These are phyloP conservation scores for Aspergillus homomorphus DNA, from an alignment of 495 filamentous ascomycete genomes.

Conservation along the genomic window DNA sequence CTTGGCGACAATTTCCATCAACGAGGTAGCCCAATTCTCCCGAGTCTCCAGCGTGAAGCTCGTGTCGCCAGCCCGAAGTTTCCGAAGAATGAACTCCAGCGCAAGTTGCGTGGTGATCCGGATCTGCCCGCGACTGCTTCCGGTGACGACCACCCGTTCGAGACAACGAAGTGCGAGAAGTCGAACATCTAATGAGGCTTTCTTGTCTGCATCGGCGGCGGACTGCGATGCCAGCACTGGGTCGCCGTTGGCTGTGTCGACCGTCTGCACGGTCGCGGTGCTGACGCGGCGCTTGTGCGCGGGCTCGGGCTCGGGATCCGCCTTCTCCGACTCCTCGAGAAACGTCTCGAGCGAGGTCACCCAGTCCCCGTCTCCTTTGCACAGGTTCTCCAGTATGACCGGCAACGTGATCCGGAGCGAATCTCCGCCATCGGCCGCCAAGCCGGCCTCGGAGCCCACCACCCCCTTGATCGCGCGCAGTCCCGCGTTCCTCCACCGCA, in stretches of 20 bases:
- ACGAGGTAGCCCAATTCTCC: constrained; percentile 71
- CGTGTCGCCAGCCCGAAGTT: constrained; percentile 29
- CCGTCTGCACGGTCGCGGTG: constrained; percentile 70
- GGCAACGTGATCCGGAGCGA: constrained; percentile 75
- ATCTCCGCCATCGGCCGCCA: constrained; percentile 68
- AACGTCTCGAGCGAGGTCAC: constrained; percentile 59
- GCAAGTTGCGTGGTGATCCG: constrained; percentile 67
- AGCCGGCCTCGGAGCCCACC: constrained; percentile 65
- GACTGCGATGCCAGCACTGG: constrained; percentile 68
- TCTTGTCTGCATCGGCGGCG: constrained; percentile 76
- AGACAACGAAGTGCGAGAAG: constrained; percentile 77
- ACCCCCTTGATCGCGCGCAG: constrained; percentile 75
- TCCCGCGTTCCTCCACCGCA: constrained; percentile 79
- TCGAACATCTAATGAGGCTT: constrained; percentile 83
- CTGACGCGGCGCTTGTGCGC: constrained; percentile 65
- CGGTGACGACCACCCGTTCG: constrained; percentile 69
- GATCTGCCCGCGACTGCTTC: constrained; percentile 72
- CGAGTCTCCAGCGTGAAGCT: constrained; percentile 11
- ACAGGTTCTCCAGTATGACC: constrained; percentile 79
- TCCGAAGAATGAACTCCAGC: constrained; percentile 65
- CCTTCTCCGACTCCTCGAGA: constrained; percentile 60
- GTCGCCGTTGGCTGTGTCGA: constrained; percentile 63
- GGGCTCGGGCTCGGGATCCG: constrained; percentile 52
- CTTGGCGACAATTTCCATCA: constrained; percentile 70
- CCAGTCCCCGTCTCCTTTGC: constrained; percentile 68